Conservation (phyloP, 2,329 filamentous ascomycete genomes). For the Mollisia scopiformis region DNA sequence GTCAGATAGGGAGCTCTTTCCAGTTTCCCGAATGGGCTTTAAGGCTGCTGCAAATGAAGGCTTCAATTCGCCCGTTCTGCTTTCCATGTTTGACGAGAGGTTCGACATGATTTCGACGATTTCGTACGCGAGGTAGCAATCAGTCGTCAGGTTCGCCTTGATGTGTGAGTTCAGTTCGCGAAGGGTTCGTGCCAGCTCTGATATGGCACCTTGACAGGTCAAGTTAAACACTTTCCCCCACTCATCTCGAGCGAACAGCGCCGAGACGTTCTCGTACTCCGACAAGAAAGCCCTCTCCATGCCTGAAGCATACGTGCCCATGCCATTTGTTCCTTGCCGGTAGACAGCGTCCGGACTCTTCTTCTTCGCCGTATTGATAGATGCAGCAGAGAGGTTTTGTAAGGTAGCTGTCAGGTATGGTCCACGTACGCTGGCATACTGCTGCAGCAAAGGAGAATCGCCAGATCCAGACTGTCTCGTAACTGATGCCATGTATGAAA, state of each 20-base stretch:
- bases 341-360: slow-evolving; percentile 82
- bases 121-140: slow-evolving; percentile 95
- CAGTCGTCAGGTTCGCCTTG: slow-evolving; percentile 81
- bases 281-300: slow-evolving; percentile 86
- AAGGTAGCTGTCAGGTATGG: slow-evolving; percentile 83
- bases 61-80: slow-evolving; percentile 84
- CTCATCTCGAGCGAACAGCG: slow-evolving; percentile 83
- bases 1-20: slow-evolving; percentile 81
- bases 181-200: slow-evolving; percentile 83
- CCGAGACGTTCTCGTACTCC: slow-evolving; percentile 89
- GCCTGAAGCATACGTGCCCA: slow-evolving; percentile 83
- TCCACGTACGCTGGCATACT: slow-evolving; percentile 85
- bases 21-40: slow-evolving; percentile 89
- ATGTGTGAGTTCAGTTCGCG: slow-evolving; percentile 90
- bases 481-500: slow-evolving; percentile 71
- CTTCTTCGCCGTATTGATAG: slow-evolving; percentile 80
- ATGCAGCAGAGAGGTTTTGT: slow-evolving; percentile 85
- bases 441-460: slow-evolving; percentile 74
- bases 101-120: slow-evolving; percentile 87
- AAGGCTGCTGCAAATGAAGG: slow-evolving; percentile 80
- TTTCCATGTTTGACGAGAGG: slow-evolving; percentile 78
- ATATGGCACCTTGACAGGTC: slow-evolving; percentile 77
- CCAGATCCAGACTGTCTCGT: slow-evolving; percentile 52
- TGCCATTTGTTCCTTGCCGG: slow-evolving; percentile 85
- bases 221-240: slow-evolving; percentile 79